Percentiles rank a stretch among this genome's conserved stretches.
phyloP scores from a whole-genome alignment of 768 basidiomycete genomes.

The Rhizopogon vesiculosus region DNA sequence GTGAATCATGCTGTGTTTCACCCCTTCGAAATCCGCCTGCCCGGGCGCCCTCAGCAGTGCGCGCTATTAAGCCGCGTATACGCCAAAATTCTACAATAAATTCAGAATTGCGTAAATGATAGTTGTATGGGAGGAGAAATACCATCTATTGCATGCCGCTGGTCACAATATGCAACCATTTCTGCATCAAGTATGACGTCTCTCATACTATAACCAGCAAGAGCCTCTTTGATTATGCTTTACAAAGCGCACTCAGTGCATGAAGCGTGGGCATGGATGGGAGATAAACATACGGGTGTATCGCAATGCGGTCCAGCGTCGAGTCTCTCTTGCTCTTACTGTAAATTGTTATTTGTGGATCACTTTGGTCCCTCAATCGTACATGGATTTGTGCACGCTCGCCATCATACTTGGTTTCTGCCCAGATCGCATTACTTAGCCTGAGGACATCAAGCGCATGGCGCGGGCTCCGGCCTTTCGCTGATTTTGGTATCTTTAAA shows the following conservation, averaged over 20 bases:
- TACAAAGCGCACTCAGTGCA: constrained; percentile 3
- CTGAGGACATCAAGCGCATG: constrained; percentile 45
- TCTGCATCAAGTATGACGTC: constrained; percentile 75
- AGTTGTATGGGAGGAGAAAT: constrained; percentile 16
- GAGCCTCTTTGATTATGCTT: constrained; percentile 57
- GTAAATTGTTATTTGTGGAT: constrained; percentile 64
- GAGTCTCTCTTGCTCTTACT: constrained; percentile 88
- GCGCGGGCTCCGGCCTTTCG: constrained; percentile 60
- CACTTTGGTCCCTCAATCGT: constrained; percentile 34
- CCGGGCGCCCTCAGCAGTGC: constrained; percentile 54
- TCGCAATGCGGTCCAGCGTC: constrained; percentile 66
- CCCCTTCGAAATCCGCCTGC: constrained; percentile 14
- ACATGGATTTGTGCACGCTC: constrained; percentile 94
- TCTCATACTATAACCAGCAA: constrained; percentile 38
- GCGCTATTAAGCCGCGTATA: constrained; percentile 55
- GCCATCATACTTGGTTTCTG: constrained; percentile 93
- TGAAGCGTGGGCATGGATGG: background rate
- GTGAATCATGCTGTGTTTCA: constrained; percentile 16
- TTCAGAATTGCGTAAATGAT: background rate
- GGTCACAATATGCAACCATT: constrained; percentile 79
- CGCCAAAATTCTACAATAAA: constrained; percentile 66
- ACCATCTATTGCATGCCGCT: constrained; percentile 61
- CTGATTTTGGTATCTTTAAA: constrained; percentile 73
- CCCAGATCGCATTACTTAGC: constrained; percentile 48
- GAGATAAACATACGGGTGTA: constrained; percentile 40